phyloP scores from a whole-genome alignment of 2,329 filamentous ascomycete genomes.

The Dactylonectria macrodidyma region DNA sequence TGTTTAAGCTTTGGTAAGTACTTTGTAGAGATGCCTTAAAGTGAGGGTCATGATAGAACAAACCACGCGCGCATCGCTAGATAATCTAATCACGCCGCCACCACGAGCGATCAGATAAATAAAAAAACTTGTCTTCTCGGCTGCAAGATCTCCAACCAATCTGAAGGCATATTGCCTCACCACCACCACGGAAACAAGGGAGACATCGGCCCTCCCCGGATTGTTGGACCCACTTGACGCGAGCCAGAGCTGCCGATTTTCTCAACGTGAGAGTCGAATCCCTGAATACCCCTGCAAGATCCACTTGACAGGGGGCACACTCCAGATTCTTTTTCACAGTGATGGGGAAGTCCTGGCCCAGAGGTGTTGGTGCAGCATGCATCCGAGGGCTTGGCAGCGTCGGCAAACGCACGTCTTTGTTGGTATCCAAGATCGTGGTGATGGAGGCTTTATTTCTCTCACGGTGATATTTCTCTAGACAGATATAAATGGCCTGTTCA shows the following conservation, averaged over 20 bases:
- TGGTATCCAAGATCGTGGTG: neutral
- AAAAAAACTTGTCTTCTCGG: neutral
- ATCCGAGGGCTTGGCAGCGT: neutral
- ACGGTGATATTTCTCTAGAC: too few relatives aligned
- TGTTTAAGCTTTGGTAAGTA: too few relatives aligned
- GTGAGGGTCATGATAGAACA: too few relatives aligned
- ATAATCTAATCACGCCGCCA: too few relatives aligned
- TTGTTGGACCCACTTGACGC: neutral
- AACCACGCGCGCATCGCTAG: too few relatives aligned
- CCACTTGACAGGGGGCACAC: slow-evolving; percentile 20
- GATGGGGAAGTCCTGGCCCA: slow-evolving; percentile 7
- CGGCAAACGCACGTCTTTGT: neutral
- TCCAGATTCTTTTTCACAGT: slow-evolving; percentile 34
- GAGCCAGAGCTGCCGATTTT: slow-evolving; percentile 11
- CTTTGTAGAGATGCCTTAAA: too few relatives aligned
- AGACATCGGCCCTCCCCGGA: neutral
- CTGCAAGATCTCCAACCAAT: neutral
- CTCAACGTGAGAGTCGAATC: slow-evolving; percentile 39
- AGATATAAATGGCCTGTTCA: too few relatives aligned
- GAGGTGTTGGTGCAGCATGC: neutral
- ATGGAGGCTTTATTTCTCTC: too few relatives aligned
- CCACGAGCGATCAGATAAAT: too few relatives aligned
- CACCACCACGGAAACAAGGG: neutral
- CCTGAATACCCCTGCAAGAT: neutral
- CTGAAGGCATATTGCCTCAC: neutral